Percentiles rank a stretch among this genome's conserved stretches.
These are phyloP conservation scores for Laguncularia racemosa DNA, from an alignment of 345 rosid genomes.

Conservation along the genomic window DNA sequence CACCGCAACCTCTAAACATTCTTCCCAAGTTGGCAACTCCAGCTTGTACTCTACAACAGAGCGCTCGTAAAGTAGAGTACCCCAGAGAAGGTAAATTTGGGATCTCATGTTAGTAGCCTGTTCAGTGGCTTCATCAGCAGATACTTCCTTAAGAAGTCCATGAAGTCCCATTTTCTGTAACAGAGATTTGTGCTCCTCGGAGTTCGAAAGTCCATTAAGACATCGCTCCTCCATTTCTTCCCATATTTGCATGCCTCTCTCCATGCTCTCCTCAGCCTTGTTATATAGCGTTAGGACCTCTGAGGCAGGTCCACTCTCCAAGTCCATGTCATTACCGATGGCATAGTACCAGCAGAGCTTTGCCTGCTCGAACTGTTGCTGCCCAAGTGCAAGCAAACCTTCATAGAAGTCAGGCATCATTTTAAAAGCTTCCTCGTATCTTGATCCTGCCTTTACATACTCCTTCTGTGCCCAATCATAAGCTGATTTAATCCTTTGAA, in stretches of 20 bases:
- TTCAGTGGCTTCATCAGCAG: slow-evolving; percentile 74
- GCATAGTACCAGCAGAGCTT: slow-evolving; percentile 93
- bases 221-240: slow-evolving; percentile 92
- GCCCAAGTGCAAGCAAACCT: slow-evolving; percentile 92
- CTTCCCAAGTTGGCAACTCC: slow-evolving; percentile 93
- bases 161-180: slow-evolving; percentile 67
- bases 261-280: slow-evolving; percentile 98
- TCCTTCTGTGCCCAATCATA: slow-evolving; percentile 75
- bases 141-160: slow-evolving; percentile 44
- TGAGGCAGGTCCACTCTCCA: slow-evolving; percentile 46
- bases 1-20: slow-evolving; percentile 93
- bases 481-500: slow-evolving; percentile 45
- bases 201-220: slow-evolving; percentile 76
- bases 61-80: slow-evolving; percentile 87
- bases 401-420: slow-evolving; percentile 88
- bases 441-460: slow-evolving; percentile 61
- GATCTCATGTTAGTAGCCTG: slow-evolving; percentile 80
- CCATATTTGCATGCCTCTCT: slow-evolving; percentile 96
- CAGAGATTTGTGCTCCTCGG: slow-evolving; percentile 51
- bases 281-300: slow-evolving; percentile 81
- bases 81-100: slow-evolving; percentile 93
- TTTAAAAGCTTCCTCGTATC: slow-evolving; percentile 72
- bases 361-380: slow-evolving; percentile 93
- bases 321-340: slow-evolving; percentile 52
- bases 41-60: slow-evolving; percentile 89